Evolutionary conservation across 768 basidiomycete genomes (phyloP).

Genomic region (Rhizopogon vinicolor): DNA sequence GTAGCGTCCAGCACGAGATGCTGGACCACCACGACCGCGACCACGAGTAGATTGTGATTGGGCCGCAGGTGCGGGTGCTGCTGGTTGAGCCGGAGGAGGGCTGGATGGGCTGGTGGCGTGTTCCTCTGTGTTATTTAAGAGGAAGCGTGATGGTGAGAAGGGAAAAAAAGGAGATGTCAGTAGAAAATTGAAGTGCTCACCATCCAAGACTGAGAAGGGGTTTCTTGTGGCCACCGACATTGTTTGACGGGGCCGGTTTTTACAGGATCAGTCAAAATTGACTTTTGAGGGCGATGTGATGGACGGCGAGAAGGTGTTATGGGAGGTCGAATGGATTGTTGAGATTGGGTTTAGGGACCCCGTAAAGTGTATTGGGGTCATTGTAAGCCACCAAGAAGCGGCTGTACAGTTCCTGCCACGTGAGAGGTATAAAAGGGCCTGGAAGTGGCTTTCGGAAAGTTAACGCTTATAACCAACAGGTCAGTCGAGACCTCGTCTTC

Average conservation of each 20-base stretch:
- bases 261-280: constrained; percentile 19
- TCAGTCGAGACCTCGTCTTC: constrained; percentile 24
- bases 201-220: constrained; percentile 79
- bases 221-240: constrained; percentile 93
- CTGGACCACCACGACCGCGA: constrained; percentile 51
- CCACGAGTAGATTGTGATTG: constrained; percentile 28
- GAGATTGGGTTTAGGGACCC: constrained; percentile 10
- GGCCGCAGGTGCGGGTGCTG: constrained; percentile 24
- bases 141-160: background rate
- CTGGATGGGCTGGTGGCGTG: constrained; percentile 35
- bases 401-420: constrained; percentile 32
- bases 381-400: constrained; percentile 32
- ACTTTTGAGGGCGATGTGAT: constrained; percentile 3
- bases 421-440: constrained; percentile 18
- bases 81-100: constrained; percentile 31
- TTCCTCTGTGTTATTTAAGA: constrained; percentile 35
- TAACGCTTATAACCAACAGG: constrained; percentile 64
- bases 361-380: constrained; percentile 36
- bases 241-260: constrained; percentile 58
- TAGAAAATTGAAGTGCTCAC: constrained; percentile 35
- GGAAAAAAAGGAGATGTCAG: background rate
- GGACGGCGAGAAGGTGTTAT: constrained; percentile 3
- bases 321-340: background rate
- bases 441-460: background rate
- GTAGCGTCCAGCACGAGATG: constrained; percentile 65